Evolutionary conservation across 768 basidiomycete genomes (phyloP).

Genomic region (Sporobolomyces roseus): DNA sequence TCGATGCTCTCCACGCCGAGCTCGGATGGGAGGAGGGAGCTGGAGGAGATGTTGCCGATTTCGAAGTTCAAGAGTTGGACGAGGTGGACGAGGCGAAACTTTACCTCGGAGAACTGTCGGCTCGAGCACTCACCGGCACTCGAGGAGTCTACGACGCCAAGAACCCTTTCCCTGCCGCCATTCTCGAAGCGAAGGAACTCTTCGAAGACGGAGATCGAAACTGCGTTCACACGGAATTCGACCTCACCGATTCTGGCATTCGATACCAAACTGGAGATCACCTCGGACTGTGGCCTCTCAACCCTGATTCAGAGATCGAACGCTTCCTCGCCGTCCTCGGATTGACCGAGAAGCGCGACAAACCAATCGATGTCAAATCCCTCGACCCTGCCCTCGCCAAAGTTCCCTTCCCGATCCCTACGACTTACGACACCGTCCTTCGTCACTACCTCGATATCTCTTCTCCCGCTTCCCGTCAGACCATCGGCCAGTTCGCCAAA

Average conservation of each 20-base stretch:
- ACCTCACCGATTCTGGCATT: constrained; percentile 89
- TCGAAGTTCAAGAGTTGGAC: constrained; percentile 74
- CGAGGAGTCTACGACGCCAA: constrained; percentile 97
- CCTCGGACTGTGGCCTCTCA: constrained; percentile 93
- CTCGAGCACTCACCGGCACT: constrained; percentile 83
- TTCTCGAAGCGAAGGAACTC: constrained; percentile 71
- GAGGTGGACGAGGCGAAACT: constrained; percentile 76
- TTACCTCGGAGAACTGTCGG: constrained; percentile 92
- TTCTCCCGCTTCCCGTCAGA: constrained; percentile 88
- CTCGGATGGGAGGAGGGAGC: constrained; percentile 93
- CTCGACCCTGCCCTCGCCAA: constrained; percentile 96
- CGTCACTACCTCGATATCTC: constrained; percentile 97
- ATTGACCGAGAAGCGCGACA: constrained; percentile 71
- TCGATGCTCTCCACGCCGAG: constrained; percentile 75
- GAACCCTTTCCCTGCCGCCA: constrained; percentile 89
- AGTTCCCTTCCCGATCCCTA: constrained; percentile 96
- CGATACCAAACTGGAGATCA: constrained; percentile 99
- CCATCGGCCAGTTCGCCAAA: constrained; percentile 77
- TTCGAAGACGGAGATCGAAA: constrained; percentile 77
- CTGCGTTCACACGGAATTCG: constrained; percentile 90
- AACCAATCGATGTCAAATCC: constrained; percentile 87
- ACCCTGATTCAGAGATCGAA: constrained; percentile 85
- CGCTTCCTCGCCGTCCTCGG: constrained; percentile 82
- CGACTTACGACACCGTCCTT: constrained; percentile 86
- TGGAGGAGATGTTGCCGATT: constrained; percentile 90